Evolutionary conservation across 2,329 filamentous ascomycete genomes (phyloP).

Genomic region (Neopestalotiopsis rosae): DNA sequence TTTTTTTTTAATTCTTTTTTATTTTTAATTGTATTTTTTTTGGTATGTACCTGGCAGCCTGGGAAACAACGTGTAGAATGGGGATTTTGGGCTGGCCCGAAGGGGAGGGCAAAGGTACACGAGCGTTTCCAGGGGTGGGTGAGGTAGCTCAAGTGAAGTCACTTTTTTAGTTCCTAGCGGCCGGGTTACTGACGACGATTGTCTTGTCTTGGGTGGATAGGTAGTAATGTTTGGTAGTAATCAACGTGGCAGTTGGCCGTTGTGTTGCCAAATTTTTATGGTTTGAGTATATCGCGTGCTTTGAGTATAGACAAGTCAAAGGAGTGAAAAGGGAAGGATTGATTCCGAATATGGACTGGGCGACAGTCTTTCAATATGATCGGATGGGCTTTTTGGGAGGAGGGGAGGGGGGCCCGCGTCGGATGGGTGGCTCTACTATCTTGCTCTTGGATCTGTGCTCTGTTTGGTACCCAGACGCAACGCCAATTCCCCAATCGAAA

Average conservation of each 20-base stretch:
- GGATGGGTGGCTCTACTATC: neutral
- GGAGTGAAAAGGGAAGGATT: conserved; percentile 14
- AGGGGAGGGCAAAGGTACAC: neutral
- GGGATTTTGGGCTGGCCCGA: neutral
- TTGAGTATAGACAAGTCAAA: neutral
- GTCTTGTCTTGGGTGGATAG: neutral
- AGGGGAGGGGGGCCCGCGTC: neutral
- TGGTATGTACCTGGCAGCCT: neutral
- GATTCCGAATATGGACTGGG: conserved; percentile 11
- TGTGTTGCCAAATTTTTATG: neutral
- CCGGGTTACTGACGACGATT: neutral
- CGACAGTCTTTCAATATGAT: neutral
- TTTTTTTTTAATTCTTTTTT: neutral
- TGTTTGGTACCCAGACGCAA: neutral
- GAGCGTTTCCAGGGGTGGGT: neutral
- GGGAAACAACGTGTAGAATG: conserved; percentile 1
- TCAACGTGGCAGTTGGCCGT: neutral
- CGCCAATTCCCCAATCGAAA: neutral
- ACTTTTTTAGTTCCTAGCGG: neutral
- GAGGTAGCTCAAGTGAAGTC: neutral
- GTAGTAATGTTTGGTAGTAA: neutral
- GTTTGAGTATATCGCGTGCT: neutral
- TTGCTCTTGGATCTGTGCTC: conserved; percentile 6
- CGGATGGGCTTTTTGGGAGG: neutral
- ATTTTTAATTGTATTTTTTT: neutral